These are phyloP conservation scores for Diplosphaera chodatii DNA, from an alignment of 139 green algal species.

Conservation along the genomic window DNA sequence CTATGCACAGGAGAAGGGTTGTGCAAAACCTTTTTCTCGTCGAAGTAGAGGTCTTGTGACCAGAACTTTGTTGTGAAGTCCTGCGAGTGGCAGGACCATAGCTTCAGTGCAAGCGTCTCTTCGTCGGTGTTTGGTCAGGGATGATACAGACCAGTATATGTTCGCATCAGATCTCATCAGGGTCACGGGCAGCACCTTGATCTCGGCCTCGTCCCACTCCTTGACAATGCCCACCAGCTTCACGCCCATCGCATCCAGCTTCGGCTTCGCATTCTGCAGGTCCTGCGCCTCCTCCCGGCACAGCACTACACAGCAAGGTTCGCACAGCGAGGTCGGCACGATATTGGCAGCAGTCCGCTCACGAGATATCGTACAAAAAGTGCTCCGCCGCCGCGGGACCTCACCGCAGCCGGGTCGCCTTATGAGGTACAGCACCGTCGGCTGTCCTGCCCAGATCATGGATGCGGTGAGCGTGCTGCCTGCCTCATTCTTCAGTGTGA, in stretches of 20 bases:
- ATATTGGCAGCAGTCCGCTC: no score
- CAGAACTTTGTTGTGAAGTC: slow-evolving; percentile 25
- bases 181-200: not conserved
- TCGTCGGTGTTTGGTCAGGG: no score
- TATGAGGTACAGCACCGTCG: not conserved
- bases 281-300: slow-evolving; percentile 28
- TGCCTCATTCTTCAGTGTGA: not conserved
- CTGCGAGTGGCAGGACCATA: not conserved
- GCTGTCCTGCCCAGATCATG: not conserved
- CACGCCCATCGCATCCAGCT: slow-evolving; percentile 18
- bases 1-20: no score
- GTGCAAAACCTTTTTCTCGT: slow-evolving; percentile 27
- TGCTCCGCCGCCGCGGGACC: no score
- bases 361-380: no score
- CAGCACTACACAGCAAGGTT: slow-evolving; percentile 17
- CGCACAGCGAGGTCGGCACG: no score
- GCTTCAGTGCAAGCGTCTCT: no score
- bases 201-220: slow-evolving; percentile 29
- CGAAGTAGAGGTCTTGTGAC: slow-evolving; percentile 27
- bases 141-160: no score
- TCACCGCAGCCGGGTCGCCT: not conserved
- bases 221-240: slow-evolving; percentile 23
- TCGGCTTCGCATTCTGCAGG: slow-evolving; percentile 14
- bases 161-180: not conserved
- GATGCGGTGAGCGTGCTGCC: not conserved